These are phyloP conservation scores for Podospora fimiseda DNA, from an alignment of 495 filamentous ascomycete species.

Conservation along the genomic window DNA sequence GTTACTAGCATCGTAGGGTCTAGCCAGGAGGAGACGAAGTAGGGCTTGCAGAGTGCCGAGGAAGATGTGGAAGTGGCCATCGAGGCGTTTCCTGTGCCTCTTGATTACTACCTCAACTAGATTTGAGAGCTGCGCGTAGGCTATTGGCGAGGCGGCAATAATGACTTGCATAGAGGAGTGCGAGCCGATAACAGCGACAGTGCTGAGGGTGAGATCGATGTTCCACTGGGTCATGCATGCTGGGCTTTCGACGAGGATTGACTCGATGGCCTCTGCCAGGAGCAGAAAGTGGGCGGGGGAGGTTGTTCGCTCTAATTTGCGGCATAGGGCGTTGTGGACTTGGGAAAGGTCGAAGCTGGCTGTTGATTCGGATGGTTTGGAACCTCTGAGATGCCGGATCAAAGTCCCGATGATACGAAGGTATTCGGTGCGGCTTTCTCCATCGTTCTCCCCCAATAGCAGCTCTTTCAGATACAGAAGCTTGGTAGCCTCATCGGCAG, in stretches of 20 bases:
- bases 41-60: slow-evolving; percentile 56
- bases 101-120: slow-evolving; percentile 56
- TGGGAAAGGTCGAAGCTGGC: slow-evolving; percentile 23
- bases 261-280: slow-evolving; percentile 53
- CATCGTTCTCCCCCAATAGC: slow-evolving; percentile 7
- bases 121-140: slow-evolving; percentile 49
- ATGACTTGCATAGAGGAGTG: slow-evolving; percentile 12
- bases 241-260: slow-evolving; percentile 49
- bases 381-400: slow-evolving; percentile 20
- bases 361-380: slow-evolving; percentile 3
- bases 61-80: slow-evolving; percentile 61
- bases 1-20: slow-evolving; percentile 21
- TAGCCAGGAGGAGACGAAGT: slow-evolving; percentile 51
- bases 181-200: slow-evolving; percentile 49
- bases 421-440: slow-evolving; percentile 3
- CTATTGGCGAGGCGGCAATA: slow-evolving; percentile 26
- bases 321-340: slow-evolving; percentile 25
- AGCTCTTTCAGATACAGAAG: slow-evolving; percentile 22
- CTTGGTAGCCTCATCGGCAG: slow-evolving; percentile 20
- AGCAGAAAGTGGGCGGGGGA: slow-evolving; percentile 22
- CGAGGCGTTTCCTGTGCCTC: slow-evolving; percentile 40
- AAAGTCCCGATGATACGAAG: slow-evolving; percentile 22
- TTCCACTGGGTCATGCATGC: slow-evolving; percentile 60
- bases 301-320: neutral
- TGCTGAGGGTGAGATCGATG: slow-evolving; percentile 57